Evolutionary conservation across 768 basidiomycete genomes (phyloP).

Genomic region (Lactifluus piperatus): DNA sequence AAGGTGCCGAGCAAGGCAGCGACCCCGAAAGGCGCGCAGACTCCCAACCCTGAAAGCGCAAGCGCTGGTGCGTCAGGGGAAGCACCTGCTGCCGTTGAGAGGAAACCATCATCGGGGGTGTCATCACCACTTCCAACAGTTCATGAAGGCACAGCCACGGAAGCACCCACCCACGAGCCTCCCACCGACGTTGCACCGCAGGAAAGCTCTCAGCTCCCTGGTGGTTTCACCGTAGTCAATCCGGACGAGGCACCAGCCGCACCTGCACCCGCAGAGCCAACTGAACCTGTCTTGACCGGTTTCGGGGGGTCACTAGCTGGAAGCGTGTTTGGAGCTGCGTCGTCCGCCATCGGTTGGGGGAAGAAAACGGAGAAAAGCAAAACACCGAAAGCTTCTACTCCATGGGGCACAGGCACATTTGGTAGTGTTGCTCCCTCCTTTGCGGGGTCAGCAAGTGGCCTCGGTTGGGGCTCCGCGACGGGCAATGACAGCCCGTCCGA

Average conservation of each 20-base stretch:
- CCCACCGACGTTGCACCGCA: neutral
- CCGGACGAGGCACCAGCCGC: neutral
- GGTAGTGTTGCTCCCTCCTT: neutral
- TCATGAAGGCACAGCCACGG: neutral
- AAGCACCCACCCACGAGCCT: neutral
- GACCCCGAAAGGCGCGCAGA: slow-evolving; percentile 13
- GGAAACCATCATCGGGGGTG: neutral
- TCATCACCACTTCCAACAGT: slow-evolving; percentile 8
- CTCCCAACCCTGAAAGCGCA: slow-evolving; percentile 1
- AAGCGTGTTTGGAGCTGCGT: neutral
- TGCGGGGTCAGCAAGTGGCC: neutral
- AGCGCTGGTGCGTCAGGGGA: neutral
- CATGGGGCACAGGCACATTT: neutral
- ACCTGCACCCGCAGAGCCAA: neutral
- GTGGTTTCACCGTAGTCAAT: neutral
- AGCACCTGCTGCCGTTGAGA: neutral
- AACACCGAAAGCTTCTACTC: neutral
- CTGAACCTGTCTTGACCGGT: neutral
- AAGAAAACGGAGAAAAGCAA: slow-evolving; percentile 1
- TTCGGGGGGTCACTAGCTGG: neutral
- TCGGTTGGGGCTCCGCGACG: slow-evolving; percentile 13
- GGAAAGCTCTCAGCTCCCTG: neutral
- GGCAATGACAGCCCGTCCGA: slow-evolving; percentile 10
- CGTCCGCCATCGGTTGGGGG: slow-evolving; percentile 4
- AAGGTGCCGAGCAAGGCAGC: slow-evolving; percentile 13